Evolutionary conservation across 257 asterid species (phyloP), one percentile per base, ranked within the genome.

Genomic region (Capsicum rhomboideum): DNA sequence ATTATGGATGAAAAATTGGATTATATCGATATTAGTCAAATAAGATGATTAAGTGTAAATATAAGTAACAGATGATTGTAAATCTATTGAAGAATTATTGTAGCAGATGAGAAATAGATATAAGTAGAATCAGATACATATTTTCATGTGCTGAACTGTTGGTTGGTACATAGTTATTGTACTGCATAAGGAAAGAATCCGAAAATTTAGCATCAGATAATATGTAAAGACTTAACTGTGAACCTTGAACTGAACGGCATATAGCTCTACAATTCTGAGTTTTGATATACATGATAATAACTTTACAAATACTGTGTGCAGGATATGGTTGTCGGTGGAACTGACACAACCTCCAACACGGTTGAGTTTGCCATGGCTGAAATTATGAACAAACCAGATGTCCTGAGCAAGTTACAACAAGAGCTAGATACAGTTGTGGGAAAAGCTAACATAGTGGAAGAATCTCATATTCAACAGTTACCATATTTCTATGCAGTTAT

Each of bases 251-350:
- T 37, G 6, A 71, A 11, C 12, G 42, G n/a, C n/a, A 44, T 21
- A 74, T 74, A 8, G 80, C 10, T 72, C 34, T 46, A 72, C 54
- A 21, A 23, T 6, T 44, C 4, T 9, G 9, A 18, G 1, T 40
- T 20, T 71, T 71, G 79, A 42, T 42, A 0, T 42, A 42, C 79
- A 71, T n/a, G 79, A n/a, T 71, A 55, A 34, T 53, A 58, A 55
- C 68, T 37, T 34, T 21, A n/a, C 28, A n/a, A 84, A 34, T 18
- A 10, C 17, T 50, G 49, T 40, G 75, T 49, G 46, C 85, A 93
- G 96, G 96, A 92, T 56, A 91, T 94, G 97, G 91, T 93, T 1
- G 95, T 92, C 0, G 97, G 93, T 6, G 97, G 98, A n/a, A 92
- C 93, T 0, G 97, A 95, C 61, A 92, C 97, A 11, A 91, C 97